phyloP scores from a whole-genome alignment of 352 stramenopile genomes.

The Pythium inflatum region DNA sequence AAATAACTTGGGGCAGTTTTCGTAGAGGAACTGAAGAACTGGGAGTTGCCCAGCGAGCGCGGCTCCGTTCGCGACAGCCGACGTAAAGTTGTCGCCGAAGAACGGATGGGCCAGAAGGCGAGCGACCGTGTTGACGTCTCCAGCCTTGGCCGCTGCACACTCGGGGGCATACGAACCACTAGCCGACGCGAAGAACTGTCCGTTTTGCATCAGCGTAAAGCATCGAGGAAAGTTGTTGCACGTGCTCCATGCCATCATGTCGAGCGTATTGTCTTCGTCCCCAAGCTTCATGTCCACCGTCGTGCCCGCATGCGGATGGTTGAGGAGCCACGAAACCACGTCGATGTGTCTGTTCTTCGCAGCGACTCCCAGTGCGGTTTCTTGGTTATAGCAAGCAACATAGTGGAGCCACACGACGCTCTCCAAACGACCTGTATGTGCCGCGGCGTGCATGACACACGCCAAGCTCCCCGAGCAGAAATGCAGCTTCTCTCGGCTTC shows the following conservation, averaged over 20 bases:
- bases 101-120: too few species aligned
- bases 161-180: too few species aligned
- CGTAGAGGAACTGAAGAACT: too few species aligned
- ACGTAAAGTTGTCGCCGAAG: too few species aligned
- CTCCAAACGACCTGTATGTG: background rate
- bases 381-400: slow-evolving; percentile 3
- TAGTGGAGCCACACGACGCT: slow-evolving; percentile 14
- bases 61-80: too few species aligned
- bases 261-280: background rate
- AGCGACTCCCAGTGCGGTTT: background rate
- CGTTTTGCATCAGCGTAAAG: background rate
- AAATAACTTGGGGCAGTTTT: too few species aligned
- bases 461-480: background rate
- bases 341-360: background rate
- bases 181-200: too few species aligned
- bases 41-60: too few species aligned
- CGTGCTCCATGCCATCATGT: background rate
- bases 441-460: background rate
- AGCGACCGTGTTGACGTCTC: too few species aligned
- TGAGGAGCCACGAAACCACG: slow-evolving; percentile 6
- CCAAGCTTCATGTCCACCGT: background rate
- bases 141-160: too few species aligned
- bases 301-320: background rate
- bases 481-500: too few species aligned
- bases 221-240: background rate